Conservation (phyloP, 805 yeast species). For the Tetrapisispora pingtungensis region DNA sequence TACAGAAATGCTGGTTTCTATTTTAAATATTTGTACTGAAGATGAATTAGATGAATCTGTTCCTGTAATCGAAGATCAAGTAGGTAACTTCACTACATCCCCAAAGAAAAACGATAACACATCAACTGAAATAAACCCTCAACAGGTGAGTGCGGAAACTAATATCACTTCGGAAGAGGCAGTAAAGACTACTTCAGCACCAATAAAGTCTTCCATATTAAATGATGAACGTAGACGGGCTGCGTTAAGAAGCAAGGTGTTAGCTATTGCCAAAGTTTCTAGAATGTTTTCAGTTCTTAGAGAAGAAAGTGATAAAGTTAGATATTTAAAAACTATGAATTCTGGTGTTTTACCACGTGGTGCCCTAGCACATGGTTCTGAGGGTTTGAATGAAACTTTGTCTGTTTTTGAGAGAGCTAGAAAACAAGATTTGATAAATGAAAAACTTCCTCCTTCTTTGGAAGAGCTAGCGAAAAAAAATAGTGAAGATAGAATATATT, state of each 20-base stretch:
- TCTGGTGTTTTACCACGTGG: constrained; percentile 83
- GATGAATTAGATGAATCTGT: constrained; percentile 73
- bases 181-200: constrained; percentile 1
- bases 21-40: constrained; percentile 87
- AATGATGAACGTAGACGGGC: constrained; percentile 31
- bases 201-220: constrained; percentile 9
- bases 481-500: constrained; percentile 33
- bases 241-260: constrained; percentile 72
- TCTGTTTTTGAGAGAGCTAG: constrained; percentile 75
- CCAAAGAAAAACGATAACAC: background rate
- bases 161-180: constrained; percentile 1
- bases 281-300: constrained; percentile 84
- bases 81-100: constrained; percentile 14
- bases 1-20: constrained; percentile 83
- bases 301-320: constrained; percentile 79
- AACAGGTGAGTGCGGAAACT: too few relatives aligned
- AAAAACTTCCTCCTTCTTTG: constrained; percentile 74
- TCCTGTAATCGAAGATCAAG: constrained; percentile 38
- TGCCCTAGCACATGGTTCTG: constrained; percentile 70
- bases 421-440: constrained; percentile 70
- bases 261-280: constrained; percentile 94
- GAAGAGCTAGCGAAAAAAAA: constrained; percentile 44
- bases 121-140: background rate
- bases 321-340: constrained; percentile 60
- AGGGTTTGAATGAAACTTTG: constrained; percentile 63